Conservation (phyloP, 805 yeast species). For the Sugiyamaella floridensis region DNA sequence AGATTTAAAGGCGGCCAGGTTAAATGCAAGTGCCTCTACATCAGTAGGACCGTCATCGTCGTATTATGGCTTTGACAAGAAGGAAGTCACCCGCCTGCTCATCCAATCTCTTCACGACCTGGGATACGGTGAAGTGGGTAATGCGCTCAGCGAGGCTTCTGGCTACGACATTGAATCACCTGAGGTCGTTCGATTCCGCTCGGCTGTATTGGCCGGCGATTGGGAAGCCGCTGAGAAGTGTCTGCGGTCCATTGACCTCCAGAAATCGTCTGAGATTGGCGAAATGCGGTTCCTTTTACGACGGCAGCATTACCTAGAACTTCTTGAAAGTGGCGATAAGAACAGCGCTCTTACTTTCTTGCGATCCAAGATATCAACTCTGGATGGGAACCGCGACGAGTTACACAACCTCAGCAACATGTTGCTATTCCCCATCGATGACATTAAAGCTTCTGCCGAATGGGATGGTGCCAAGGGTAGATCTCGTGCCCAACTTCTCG, state of each 20-base stretch:
- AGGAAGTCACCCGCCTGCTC: slow-evolving; percentile 42
- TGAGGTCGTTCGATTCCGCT: slow-evolving; percentile 36
- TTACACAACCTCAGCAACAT: slow-evolving; percentile 26
- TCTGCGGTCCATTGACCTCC: slow-evolving; percentile 26
- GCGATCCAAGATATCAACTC: slow-evolving; percentile 32
- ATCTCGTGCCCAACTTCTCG: slow-evolving; percentile 39
- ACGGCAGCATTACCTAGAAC: slow-evolving; percentile 39
- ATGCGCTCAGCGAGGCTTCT: slow-evolving; percentile 36
- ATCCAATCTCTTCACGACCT: slow-evolving; percentile 46
- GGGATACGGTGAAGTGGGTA: slow-evolving; percentile 39
- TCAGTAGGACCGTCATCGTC: background rate
- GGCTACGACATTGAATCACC: slow-evolving; percentile 34
- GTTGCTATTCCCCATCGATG: slow-evolving; percentile 27
- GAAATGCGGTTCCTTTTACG: slow-evolving; percentile 32
- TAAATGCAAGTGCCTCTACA: background rate
- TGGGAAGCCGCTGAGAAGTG: slow-evolving; percentile 35
- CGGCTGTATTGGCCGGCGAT: slow-evolving; percentile 36
- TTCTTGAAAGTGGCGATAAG: slow-evolving; percentile 30
- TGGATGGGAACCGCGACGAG: slow-evolving; percentile 24
- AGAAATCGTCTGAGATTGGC: slow-evolving; percentile 18
- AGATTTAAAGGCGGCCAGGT: background rate
- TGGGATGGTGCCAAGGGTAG: slow-evolving; percentile 28
- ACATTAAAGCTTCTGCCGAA: slow-evolving; percentile 27
- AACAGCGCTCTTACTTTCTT: slow-evolving; percentile 34
- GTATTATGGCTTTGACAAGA: slow-evolving; percentile 25